Percentiles rank a stretch among this genome's conserved stretches.
These are phyloP conservation scores for Cyberlindnera euphorbiiphila DNA, from an alignment of 805 yeast genomes.

Conservation along the genomic window DNA sequence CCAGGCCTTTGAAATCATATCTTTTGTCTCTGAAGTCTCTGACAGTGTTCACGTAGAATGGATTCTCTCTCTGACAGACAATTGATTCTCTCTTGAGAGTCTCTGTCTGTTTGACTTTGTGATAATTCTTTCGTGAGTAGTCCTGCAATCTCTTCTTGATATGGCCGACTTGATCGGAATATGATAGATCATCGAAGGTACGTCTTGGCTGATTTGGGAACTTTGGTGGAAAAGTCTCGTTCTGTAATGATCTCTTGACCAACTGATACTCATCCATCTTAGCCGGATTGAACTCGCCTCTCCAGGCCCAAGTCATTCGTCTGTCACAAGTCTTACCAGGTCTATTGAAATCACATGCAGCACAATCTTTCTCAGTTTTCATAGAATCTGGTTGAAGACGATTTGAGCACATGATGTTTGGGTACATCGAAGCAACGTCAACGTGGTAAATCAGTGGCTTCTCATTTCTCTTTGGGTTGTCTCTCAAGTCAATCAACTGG, in stretches of 20 bases:
- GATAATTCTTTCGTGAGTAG: constrained; percentile 82
- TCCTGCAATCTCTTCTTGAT: constrained; percentile 78
- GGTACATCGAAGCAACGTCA: constrained; percentile 99
- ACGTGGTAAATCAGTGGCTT: constrained; percentile 91
- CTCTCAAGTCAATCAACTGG: constrained; percentile 54
- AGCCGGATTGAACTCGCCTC: constrained; percentile 94
- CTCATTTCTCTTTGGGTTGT: constrained; percentile 64
- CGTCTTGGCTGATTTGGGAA: constrained; percentile 54
- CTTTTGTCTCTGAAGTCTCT: constrained; percentile 93
- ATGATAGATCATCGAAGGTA: constrained; percentile 71
- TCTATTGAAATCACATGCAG: constrained; percentile 93
- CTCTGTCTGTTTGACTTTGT: constrained; percentile 74
- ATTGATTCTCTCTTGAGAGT: constrained; percentile 88
- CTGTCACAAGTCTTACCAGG: constrained; percentile 95
- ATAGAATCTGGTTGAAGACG: constrained; percentile 97
- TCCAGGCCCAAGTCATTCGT: constrained; percentile 93
- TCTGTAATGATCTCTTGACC: constrained; percentile 79
- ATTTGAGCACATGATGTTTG: constrained; percentile 96
- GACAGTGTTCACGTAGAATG: constrained; percentile 93
- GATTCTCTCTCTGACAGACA: constrained; percentile 95
- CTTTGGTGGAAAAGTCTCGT: constrained; percentile 69
- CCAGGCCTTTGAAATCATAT: constrained; percentile 89
- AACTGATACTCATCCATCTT: constrained; percentile 85
- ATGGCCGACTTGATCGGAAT: constrained; percentile 70
- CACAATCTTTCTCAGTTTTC: constrained; percentile 93